phyloP scores from a whole-genome alignment of 2,329 filamentous ascomycete genomes.

The Venturia asperata region DNA sequence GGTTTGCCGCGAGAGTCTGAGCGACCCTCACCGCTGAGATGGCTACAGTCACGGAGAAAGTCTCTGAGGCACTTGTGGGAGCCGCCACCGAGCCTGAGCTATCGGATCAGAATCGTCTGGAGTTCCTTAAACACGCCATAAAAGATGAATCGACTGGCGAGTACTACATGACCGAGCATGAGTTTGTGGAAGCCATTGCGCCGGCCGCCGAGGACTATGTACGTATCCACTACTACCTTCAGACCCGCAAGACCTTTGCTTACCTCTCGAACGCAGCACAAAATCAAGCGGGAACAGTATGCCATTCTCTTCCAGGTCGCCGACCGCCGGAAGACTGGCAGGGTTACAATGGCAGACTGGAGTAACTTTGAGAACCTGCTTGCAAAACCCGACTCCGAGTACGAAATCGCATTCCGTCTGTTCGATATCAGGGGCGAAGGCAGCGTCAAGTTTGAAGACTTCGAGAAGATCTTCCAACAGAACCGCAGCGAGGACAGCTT shows the following conservation, averaged over 20 bases:
- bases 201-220: constrained; percentile 86
- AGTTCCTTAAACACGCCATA: constrained; percentile 68
- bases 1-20: neutral
- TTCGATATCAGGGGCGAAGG: constrained; percentile 84
- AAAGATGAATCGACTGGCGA: constrained; percentile 72
- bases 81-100: constrained; percentile 51
- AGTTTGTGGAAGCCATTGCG: constrained; percentile 87
- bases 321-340: constrained; percentile 67
- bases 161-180: constrained; percentile 69
- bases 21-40: constrained; percentile 13
- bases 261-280: constrained; percentile 57
- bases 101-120: constrained; percentile 65
- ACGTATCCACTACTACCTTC: constrained; percentile 35
- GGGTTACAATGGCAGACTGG: constrained; percentile 79
- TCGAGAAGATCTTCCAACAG: constrained; percentile 75
- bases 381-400: constrained; percentile 90
- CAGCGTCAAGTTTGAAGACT: constrained; percentile 80
- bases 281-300: constrained; percentile 95
- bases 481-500: constrained; percentile 82
- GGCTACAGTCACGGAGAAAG: constrained; percentile 22
- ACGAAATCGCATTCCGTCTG: constrained; percentile 95
- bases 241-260: neutral
- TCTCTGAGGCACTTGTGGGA: constrained; percentile 58
- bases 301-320: constrained; percentile 87
- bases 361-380: constrained; percentile 89